Conservation (phyloP, 176 grass and related monocot genomes). For the Typha latifolia region DNA sequence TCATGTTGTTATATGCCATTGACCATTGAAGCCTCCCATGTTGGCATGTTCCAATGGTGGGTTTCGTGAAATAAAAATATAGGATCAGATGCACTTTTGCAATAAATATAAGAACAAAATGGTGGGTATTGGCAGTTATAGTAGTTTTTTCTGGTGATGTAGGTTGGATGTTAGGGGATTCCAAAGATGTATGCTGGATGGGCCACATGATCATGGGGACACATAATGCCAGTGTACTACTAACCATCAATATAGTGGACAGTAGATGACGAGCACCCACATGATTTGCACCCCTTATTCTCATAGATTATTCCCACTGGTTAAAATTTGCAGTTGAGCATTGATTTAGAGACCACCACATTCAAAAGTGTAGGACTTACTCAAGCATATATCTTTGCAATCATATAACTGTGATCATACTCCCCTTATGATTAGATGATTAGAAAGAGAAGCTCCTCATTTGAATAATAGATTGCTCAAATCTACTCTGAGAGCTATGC, state of each 20-base stretch:
- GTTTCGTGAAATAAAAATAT: neutral
- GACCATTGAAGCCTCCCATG: neutral
- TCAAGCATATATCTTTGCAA: neutral
- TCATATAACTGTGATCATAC: neutral
- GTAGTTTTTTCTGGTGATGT: neutral
- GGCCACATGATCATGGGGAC: neutral
- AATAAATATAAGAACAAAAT: slow-evolving; percentile 3
- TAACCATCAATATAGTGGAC: neutral
- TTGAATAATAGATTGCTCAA: neutral
- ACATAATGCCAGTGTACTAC: neutral
- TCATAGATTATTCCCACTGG: neutral
- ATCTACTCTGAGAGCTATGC: neutral
- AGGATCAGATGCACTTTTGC: neutral
- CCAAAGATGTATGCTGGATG: neutral
- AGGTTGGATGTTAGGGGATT: neutral
- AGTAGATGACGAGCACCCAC: neutral
- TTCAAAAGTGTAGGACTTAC: neutral
- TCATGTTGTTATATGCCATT: too few relatives aligned
- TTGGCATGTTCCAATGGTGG: neutral
- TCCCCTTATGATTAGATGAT: neutral
- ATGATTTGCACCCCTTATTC: slow-evolving; percentile 2
- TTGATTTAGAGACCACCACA: neutral
- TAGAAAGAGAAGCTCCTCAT: neutral
- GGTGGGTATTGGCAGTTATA: slow-evolving; percentile 1
- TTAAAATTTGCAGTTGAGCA: neutral